phyloP scores from a whole-genome alignment of 2,329 filamentous ascomycete species.

The Emmonsia crescens region DNA sequence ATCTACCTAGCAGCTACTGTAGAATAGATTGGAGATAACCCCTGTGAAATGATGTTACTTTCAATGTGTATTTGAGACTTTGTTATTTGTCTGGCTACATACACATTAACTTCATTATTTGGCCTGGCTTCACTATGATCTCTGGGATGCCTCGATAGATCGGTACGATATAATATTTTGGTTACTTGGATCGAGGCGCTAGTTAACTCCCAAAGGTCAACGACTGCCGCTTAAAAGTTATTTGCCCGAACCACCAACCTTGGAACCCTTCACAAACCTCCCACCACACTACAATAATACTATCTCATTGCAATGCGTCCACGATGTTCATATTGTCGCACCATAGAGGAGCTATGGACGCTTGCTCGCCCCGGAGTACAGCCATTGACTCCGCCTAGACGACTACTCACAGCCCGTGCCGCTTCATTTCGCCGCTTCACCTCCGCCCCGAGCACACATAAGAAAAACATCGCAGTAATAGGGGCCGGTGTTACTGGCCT shows the following conservation, averaged over 20 bases:
- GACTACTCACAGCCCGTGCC: neutral
- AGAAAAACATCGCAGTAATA: constrained; percentile 45
- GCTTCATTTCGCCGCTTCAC: neutral
- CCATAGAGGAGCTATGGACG: constrained; percentile 5
- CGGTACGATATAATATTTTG: no score
- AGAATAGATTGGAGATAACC: no score
- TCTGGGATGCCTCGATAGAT: no score
- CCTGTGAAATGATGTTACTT: no score
- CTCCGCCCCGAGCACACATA: neutral
- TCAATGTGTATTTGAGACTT: no score
- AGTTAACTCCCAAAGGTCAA: no score
- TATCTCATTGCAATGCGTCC: constrained; percentile 6
- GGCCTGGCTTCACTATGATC: no score
- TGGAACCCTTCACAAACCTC: no score
- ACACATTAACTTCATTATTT: no score
- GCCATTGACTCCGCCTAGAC: neutral
- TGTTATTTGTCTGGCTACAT: no score
- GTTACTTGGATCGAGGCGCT: no score
- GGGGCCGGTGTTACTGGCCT: constrained; percentile 79
- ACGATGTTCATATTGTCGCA: constrained; percentile 5
- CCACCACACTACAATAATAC: neutral
- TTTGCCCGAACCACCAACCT: neutral
- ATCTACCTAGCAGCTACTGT: no score
- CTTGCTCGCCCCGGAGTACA: neutral
- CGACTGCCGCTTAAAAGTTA: neutral